A percentile compares a stretch with the other conserved stretches of the same genome.
Evolutionary conservation across 2,329 filamentous ascomycete species (phyloP).

Genomic region (Xylariomycetidae sp.): DNA sequence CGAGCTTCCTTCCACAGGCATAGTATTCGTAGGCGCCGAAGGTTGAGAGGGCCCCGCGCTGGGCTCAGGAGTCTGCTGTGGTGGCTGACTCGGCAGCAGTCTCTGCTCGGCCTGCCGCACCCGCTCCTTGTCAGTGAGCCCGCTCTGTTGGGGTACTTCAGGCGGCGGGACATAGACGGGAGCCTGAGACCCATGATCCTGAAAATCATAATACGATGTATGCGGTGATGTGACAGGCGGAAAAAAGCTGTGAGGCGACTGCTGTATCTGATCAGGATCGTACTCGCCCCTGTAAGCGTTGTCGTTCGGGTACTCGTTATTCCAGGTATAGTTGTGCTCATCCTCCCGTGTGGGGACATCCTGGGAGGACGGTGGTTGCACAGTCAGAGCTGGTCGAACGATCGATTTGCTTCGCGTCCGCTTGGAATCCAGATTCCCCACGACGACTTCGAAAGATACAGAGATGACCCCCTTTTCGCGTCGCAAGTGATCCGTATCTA

Average conservation of each 20-base stretch:
- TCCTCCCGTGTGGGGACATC: conserved; percentile 12
- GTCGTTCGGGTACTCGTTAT: conserved; percentile 25
- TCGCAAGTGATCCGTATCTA: conserved; percentile 81
- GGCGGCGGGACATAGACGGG: conserved; percentile 56
- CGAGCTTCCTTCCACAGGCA: conserved; percentile 40
- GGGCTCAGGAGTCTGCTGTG: conserved; percentile 30
- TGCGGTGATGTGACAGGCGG: conserved; percentile 20
- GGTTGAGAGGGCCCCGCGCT: conserved; percentile 38
- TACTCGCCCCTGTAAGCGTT: conserved; percentile 20
- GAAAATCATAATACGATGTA: conserved; percentile 30
- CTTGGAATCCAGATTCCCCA: conserved; percentile 76
- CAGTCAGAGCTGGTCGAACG: conserved; percentile 14
- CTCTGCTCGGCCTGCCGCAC: conserved; percentile 72
- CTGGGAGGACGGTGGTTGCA: conserved; percentile 16
- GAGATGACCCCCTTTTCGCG: conserved; percentile 90
- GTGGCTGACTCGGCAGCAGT: conserved; percentile 76
- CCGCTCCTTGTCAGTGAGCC: conserved; percentile 76
- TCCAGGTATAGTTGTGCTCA: conserved; percentile 24
- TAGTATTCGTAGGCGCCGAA: conserved; percentile 9
- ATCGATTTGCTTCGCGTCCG: conserved; percentile 23
- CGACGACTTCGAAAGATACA: conserved; percentile 78
- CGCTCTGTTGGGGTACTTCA: conserved; percentile 54
- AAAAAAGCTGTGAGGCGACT: conserved; percentile 21
- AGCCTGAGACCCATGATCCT: conserved; percentile 28
- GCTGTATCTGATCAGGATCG: conserved; percentile 10